These are phyloP conservation scores for Monilinia fructicola DNA, from an alignment of 2,329 filamentous ascomycete species.

Conservation along the genomic window DNA sequence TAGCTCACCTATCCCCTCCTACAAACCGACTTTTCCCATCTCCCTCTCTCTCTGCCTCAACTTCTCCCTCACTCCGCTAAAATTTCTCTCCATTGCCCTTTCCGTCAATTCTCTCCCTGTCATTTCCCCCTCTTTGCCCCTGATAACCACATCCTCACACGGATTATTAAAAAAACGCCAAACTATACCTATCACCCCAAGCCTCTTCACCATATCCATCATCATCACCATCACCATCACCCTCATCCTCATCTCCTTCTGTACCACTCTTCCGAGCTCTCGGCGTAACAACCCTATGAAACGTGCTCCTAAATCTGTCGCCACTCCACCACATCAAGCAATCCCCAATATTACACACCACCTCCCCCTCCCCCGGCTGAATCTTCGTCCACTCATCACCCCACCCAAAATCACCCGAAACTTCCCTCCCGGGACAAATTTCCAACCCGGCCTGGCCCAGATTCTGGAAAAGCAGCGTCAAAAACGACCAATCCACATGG, in stretches of 20 bases:
- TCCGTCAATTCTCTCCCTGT: slow-evolving; percentile 61
- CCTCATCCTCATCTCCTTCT: slow-evolving; percentile 42
- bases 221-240: slow-evolving; percentile 38
- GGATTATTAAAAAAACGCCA: slow-evolving; percentile 69
- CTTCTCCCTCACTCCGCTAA: slow-evolving; percentile 41
- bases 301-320: slow-evolving; percentile 65
- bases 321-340: slow-evolving; percentile 67
- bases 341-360: slow-evolving; percentile 67
- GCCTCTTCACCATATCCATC: slow-evolving; percentile 35
- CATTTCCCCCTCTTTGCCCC: slow-evolving; percentile 56
- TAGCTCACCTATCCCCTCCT: too few relatives aligned
- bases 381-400: slow-evolving; percentile 64
- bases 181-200: slow-evolving; percentile 61
- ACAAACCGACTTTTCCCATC: slow-evolving; percentile 19
- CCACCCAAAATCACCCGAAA: slow-evolving; percentile 56
- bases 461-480: slow-evolving; percentile 63
- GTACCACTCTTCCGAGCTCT: neutral
- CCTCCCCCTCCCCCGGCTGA: slow-evolving; percentile 52
- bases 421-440: slow-evolving; percentile 64
- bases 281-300: slow-evolving; percentile 53
- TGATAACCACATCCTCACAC: slow-evolving; percentile 56
- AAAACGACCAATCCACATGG: slow-evolving; percentile 62
- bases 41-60: slow-evolving; percentile 49
- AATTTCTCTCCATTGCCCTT: slow-evolving; percentile 57
- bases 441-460: slow-evolving; percentile 61